A percentile compares a stretch with the other conserved stretches of the same genome.
Conservation (phyloP, 116 monocot species). For the Cymodocea nodosa region DNA sequence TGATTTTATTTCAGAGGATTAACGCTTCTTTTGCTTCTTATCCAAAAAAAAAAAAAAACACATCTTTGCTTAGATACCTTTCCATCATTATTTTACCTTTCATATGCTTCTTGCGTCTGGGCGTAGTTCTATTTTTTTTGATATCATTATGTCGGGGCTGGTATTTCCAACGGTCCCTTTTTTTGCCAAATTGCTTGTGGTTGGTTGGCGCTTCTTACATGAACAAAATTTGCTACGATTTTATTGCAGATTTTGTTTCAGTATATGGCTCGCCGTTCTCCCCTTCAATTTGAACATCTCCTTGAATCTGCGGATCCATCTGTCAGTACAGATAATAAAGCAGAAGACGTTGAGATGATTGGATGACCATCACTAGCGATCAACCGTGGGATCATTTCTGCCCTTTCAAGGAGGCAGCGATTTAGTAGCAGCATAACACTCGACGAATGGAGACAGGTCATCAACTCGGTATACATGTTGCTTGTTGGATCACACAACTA, state of each 20-base stretch:
- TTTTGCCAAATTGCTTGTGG: neutral
- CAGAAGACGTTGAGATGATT: slow-evolving; percentile 59
- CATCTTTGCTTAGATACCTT: neutral
- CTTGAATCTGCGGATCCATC: slow-evolving; percentile 26
- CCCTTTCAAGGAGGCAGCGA: too few species aligned
- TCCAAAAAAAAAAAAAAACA: too few species aligned
- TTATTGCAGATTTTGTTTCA: slow-evolving; percentile 81
- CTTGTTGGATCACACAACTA: too few species aligned
- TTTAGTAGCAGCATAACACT: too few species aligned
- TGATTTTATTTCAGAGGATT: too few species aligned
- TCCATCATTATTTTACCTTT: neutral
- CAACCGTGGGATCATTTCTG: too few species aligned
- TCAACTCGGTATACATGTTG: too few species aligned
- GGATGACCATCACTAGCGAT: slow-evolving; percentile 12
- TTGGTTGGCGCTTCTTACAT: neutral
- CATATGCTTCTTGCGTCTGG: neutral
- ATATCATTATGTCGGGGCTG: neutral
- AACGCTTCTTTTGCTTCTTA: too few species aligned
- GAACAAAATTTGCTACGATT: neutral
- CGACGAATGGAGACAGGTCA: too few species aligned
- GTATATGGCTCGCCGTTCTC: slow-evolving; percentile 64
- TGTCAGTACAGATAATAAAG: slow-evolving; percentile 6
- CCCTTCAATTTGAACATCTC: slow-evolving; percentile 63
- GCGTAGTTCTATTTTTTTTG: neutral
- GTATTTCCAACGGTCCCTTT: neutral